phyloP scores from a whole-genome alignment of 2,329 filamentous ascomycete genomes.

The Botrytis hyacinthi region DNA sequence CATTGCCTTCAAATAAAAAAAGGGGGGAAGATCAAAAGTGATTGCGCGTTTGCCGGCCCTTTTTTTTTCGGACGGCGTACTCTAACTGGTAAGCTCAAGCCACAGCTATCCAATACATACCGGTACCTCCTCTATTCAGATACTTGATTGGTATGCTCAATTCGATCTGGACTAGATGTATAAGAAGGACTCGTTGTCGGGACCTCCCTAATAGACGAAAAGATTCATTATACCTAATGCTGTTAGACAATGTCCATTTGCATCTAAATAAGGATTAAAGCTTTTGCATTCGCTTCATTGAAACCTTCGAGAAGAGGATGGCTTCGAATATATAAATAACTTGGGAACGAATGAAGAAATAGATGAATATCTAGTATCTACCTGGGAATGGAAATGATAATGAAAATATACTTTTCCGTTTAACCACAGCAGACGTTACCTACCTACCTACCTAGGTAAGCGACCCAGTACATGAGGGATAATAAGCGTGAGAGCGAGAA shows the following conservation, averaged over 20 bases:
- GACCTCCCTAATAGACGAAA: neutral
- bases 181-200: neutral
- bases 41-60: constrained; percentile 17
- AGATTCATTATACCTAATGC: neutral
- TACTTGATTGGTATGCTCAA: neutral
- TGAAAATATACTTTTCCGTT: neutral
- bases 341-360: neutral
- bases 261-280: neutral
- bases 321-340: neutral
- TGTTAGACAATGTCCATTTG: neutral
- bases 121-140: too few relatives aligned
- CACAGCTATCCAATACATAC: neutral
- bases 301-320: neutral
- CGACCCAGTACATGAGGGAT: neutral
- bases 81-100: neutral
- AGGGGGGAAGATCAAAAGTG: neutral
- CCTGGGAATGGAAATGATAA: too few relatives aligned
- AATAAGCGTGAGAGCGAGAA: neutral
- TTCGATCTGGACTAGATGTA: neutral
- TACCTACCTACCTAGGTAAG: neutral
- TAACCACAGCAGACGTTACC: neutral
- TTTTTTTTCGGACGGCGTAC: neutral
- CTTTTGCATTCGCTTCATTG: neutral
- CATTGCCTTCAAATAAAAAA: neutral
- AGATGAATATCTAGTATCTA: neutral